Base-by-base conservation (phyloP, 495 filamentous ascomycete species). In the Pyrenopolyporus hunteri region DNA sequence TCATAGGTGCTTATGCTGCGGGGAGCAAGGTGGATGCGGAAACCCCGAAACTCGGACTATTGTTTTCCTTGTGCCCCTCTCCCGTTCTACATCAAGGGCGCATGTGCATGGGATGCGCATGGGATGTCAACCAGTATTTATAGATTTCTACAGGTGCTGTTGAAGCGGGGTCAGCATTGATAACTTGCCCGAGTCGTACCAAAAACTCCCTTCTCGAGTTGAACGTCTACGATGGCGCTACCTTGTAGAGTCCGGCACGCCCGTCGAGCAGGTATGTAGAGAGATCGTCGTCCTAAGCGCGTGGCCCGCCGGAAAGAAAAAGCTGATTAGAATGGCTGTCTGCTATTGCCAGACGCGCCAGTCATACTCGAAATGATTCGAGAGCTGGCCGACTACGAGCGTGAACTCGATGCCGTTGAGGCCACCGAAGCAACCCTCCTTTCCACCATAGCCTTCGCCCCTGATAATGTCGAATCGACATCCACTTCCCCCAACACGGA, bases 331-430 rank as follows among this genome's bases (percentile, higher is more conserved):
- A 17, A 26, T 14, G 16, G 4, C 16, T 9, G 5, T n/a, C 6
- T 16, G 17, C 4, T n/a, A n/a, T n/a, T n/a, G 36, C 11, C 37
- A 67, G 58, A 98, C 64, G 86, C 96, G 50, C 85, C 86, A 28
- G 75, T 80, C 10, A 97, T 98, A 72, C 85, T 96, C 58, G 72
- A 85, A 57, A 77, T 97, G 64, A 95, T 98, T 75, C 84, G 85
- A 51, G 93, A 94, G 67, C 86, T 98, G 4, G 93, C 94, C 59
- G 82, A 85, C 66, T 97, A 96, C 76, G 92, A 97, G 74, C 77
- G 88, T 17, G 85, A 87, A 78, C 78, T 87, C 13, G 77, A 88
- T 68, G 78, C 83, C 53, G 92, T 96, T 57, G 80, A 89, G 63
- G 93, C 94, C 6, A 98, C 91, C 57, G 82, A 88, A 33, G 77